Conservation (phyloP, 768 basidiomycete genomes). For the Boletus pseudopeckii region DNA sequence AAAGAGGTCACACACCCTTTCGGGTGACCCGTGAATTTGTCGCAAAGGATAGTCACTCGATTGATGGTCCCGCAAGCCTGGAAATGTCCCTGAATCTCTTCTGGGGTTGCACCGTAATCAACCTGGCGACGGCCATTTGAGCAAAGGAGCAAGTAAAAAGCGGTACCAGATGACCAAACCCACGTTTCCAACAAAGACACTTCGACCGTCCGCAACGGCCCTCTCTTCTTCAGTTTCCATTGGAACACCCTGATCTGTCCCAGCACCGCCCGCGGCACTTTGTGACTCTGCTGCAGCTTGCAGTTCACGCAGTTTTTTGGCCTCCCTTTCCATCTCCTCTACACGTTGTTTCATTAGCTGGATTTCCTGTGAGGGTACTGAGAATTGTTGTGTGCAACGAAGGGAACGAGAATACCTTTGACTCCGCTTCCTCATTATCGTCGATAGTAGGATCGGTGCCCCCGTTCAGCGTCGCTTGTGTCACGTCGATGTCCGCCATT, state of each 20-base stretch:
- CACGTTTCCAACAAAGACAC: constrained; percentile 96
- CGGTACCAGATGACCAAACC: constrained; percentile 31
- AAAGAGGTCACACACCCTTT: constrained; percentile 68
- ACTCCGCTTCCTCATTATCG: constrained; percentile 62
- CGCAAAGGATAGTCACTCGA: constrained; percentile 97
- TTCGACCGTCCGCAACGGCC: constrained; percentile 74
- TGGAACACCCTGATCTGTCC: constrained; percentile 43
- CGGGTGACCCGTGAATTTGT: constrained; percentile 99
- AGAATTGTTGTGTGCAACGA: constrained; percentile 9
- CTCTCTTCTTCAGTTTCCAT: constrained; percentile 87
- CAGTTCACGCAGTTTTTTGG: constrained; percentile 81
- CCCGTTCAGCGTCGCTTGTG: constrained; percentile 37
- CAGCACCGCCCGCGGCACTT: constrained; percentile 42
- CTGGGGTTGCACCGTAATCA: constrained; percentile 94
- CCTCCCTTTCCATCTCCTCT: constrained; percentile 91
- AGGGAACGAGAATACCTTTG: constrained; percentile 41
- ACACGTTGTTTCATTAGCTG: constrained; percentile 88
- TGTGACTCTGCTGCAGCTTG: constrained; percentile 74
- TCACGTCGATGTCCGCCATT: constrained; percentile 54
- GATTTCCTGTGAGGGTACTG: constrained; percentile 60
- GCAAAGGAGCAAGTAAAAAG: constrained; percentile 7
- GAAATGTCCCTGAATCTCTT: constrained; percentile 97
- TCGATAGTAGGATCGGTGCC: constrained; percentile 37
- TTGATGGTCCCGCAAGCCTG: constrained; percentile 98
- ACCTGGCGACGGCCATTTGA: constrained; percentile 54